Percentiles rank a stretch among this genome's conserved stretches.
phyloP scores from a whole-genome alignment of 2,329 filamentous ascomycete species.

The Calonectria honghensis region DNA sequence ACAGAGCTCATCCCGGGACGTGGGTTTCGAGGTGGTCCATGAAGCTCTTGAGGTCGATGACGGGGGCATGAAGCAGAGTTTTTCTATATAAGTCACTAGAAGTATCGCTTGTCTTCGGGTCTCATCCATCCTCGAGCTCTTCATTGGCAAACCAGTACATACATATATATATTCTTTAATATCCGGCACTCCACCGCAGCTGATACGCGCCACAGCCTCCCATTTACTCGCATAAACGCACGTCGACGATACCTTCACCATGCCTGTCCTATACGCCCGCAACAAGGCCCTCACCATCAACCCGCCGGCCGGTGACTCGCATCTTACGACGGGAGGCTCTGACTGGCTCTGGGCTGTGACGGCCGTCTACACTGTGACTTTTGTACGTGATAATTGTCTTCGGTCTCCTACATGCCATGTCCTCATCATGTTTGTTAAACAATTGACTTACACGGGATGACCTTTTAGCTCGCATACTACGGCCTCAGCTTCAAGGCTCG shows the following conservation, averaged over 20 bases:
- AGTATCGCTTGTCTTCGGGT: not conserved
- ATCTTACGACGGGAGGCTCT: constrained; percentile 66
- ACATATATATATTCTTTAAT: not conserved
- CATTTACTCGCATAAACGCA: not conserved
- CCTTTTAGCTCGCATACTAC: constrained; percentile 62
- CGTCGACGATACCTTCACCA: constrained; percentile 46
- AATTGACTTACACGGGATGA: constrained; percentile 39
- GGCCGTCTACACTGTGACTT: constrained; percentile 68
- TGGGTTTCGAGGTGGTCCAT: not conserved
- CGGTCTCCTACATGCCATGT: not conserved
- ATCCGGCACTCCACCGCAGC: not conserved
- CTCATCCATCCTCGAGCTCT: not conserved
- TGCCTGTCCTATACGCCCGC: constrained; percentile 58
- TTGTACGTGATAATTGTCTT: constrained; percentile 59
- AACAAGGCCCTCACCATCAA: constrained; percentile 71
- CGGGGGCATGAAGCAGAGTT: constrained; percentile 11
- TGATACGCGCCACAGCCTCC: not conserved
- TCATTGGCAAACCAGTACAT: not conserved
- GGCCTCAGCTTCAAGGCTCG: constrained; percentile 64
- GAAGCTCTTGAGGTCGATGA: constrained; percentile 24
- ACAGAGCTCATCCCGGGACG: constrained; percentile 12
- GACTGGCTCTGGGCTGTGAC: constrained; percentile 75
- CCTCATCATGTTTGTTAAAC: not conserved
- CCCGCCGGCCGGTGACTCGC: constrained; percentile 62
- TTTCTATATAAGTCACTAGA: constrained; percentile 19